Percentiles rank a stretch among this genome's conserved stretches.
phyloP scores from a whole-genome alignment of 306 rosid species.

The Astragalus glycyphyllos region DNA sequence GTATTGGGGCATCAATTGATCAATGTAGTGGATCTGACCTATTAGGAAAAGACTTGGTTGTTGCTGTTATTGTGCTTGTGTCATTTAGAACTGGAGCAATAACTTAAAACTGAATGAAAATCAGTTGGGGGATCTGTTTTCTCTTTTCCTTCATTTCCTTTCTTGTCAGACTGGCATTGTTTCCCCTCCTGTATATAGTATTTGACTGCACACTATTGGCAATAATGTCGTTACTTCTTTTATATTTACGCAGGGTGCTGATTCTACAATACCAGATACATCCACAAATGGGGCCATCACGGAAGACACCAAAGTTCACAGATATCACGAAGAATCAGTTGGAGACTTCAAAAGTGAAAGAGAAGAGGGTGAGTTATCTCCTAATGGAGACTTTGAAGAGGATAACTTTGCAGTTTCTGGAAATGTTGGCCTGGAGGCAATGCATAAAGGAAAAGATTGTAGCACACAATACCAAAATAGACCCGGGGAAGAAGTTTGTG shows the following conservation, averaged over 20 bases:
- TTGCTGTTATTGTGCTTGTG: too few relatives aligned
- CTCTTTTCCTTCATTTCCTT: neutral
- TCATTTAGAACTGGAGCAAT: too few relatives aligned
- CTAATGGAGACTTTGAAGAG: slow-evolving; percentile 96
- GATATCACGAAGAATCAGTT: slow-evolving; percentile 68
- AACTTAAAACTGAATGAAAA: too few relatives aligned
- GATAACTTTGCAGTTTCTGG: slow-evolving; percentile 84
- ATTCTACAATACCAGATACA: slow-evolving; percentile 67
- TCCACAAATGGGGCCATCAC: slow-evolving; percentile 58
- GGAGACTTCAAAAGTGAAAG: slow-evolving; percentile 77
- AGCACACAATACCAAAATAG: slow-evolving; percentile 62
- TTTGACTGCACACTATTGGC: slow-evolving; percentile 9
- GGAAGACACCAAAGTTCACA: slow-evolving; percentile 61
- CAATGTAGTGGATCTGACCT: too few relatives aligned
- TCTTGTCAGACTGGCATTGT: slow-evolving; percentile 32
- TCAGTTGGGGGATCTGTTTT: slow-evolving; percentile 10
- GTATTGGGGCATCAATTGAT: too few relatives aligned
- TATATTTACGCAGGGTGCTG: slow-evolving; percentile 64
- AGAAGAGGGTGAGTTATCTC: slow-evolving; percentile 99
- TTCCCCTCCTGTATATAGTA: neutral
- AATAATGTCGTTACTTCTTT: slow-evolving; percentile 34
- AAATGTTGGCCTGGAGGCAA: slow-evolving; percentile 60
- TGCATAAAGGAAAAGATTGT: slow-evolving; percentile 59
- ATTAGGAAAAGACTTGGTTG: too few relatives aligned
- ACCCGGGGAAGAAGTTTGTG: slow-evolving; percentile 68